These are phyloP conservation scores for Populus hybrid DNA, from an alignment of 441 rosid species.

Conservation along the genomic window DNA sequence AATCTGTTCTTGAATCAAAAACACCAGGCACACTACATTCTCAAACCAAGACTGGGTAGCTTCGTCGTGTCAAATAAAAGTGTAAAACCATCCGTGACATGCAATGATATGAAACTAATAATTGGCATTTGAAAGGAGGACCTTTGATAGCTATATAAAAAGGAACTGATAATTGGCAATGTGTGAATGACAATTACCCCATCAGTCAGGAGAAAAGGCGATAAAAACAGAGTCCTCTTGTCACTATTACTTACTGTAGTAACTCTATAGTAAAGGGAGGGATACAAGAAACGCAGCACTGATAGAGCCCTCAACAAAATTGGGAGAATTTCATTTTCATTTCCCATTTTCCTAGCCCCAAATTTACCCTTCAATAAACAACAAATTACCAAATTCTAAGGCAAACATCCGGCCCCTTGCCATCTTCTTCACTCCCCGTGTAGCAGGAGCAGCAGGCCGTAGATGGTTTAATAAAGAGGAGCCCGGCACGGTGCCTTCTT, in stretches of 20 bases:
- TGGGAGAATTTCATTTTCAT: slow-evolving; percentile 14
- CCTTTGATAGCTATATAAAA: not conserved
- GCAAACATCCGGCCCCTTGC: not conserved
- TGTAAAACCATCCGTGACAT: not conserved
- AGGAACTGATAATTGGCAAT: not conserved
- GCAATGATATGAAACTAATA: not conserved
- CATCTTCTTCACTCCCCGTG: not conserved
- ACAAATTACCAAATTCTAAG: not conserved
- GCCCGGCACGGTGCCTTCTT: slow-evolving; percentile 81
- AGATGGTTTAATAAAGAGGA: slow-evolving; percentile 56
- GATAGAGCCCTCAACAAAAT: slow-evolving; percentile 28
- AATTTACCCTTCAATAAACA: slow-evolving; percentile 14
- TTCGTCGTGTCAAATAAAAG: not conserved
- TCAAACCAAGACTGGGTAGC: too few species aligned
- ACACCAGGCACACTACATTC: too few species aligned
- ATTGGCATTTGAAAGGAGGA: not conserved
- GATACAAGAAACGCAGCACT: slow-evolving; percentile 1
- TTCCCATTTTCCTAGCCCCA: slow-evolving; percentile 1
- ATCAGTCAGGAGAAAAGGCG: not conserved
- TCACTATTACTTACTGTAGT: slow-evolving; percentile 16
- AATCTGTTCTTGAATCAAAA: too few species aligned
- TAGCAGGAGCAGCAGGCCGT: not conserved
- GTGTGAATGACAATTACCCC: not conserved
- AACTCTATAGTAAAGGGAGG: not conserved
- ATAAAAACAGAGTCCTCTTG: slow-evolving; percentile 14